phyloP scores from a whole-genome alignment of 2,329 filamentous ascomycete genomes.

The Aureobasidium musti region DNA sequence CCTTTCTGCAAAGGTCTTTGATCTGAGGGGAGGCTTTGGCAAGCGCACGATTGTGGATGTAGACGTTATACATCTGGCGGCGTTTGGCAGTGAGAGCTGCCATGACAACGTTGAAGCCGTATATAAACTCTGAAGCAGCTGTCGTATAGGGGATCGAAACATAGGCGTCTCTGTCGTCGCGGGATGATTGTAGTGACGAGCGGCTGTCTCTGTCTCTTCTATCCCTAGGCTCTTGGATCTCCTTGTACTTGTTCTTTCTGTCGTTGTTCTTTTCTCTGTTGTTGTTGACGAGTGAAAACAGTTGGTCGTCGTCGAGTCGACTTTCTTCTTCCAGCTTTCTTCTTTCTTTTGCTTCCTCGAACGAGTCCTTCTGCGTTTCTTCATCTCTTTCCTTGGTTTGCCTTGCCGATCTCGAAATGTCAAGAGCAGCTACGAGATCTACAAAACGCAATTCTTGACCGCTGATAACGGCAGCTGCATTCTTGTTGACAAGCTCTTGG shows the following conservation, averaged over 20 bases:
- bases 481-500: not conserved
- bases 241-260: conserved; percentile 20
- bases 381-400: not conserved
- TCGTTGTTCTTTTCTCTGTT: conserved; percentile 14
- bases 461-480: not conserved
- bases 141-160: conserved; percentile 69
- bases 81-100: conserved; percentile 70
- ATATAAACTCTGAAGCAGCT: conserved; percentile 87
- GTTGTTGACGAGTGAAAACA: not conserved
- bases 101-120: conserved; percentile 77
- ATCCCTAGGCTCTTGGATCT: conserved; percentile 9
- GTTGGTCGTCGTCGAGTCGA: conserved; percentile 18
- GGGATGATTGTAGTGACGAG: not conserved
- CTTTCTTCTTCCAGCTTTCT: conserved; percentile 21
- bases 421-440: not conserved
- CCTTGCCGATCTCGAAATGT: not conserved
- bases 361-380: not conserved
- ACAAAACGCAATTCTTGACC: not conserved
- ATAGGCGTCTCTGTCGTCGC: not conserved
- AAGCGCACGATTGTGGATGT: conserved; percentile 54
- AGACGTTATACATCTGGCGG: conserved; percentile 80
- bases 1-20: conserved; percentile 34
- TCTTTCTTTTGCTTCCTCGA: conserved; percentile 9
- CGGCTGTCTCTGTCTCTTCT: conserved; percentile 3
- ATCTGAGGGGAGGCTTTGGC: too few relatives aligned